Evolutionary conservation across 805 yeast genomes (phyloP), one percentile per base, ranked within the genome.

Genomic region (Candida stauntonica): DNA sequence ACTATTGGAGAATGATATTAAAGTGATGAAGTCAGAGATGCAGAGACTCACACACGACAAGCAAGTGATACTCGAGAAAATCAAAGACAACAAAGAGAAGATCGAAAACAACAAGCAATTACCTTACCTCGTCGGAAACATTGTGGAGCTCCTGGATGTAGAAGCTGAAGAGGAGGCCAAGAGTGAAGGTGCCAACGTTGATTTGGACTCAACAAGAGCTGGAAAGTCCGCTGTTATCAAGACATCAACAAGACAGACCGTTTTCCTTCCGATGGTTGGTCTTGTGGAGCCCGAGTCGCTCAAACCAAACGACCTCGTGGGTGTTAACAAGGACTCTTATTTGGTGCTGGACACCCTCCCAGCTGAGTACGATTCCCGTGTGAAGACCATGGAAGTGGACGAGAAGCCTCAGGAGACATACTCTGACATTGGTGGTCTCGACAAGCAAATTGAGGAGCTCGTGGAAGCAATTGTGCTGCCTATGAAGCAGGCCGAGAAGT

Each of bases 381-480:
- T 93, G 36, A 93, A 93, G 67, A 98, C 98, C 11, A 86, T 93
- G 99, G 99, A 93, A 63, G 99, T 93, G 36, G 99, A 93, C 61
- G 99, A 93, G 66, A 89, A 91, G 60, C 99, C 99, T 43, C 84
- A 95, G 2, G 99, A 93, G 62, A 87, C 96, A 9, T 93, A 93
- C 59, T 81, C 94, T 1, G 99, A 93, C 61, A 94, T 93, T 52
- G 99, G 99, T 58, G 99, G 99, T 9, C 72, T 93, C 53, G 98
- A 91, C 64, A 93, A 93, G 66, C 99, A 93, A 64, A 93, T 93
- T 53, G 98, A 93, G 67, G 99, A 93, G 63, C 73, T 93, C 45
- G 96, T 91, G 39, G 99, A 93, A 68, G 99, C 98, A 1, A 96
- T 93, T 35, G 99, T 93, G 18, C 72, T 93, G 45, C 99, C 99